phyloP scores from a whole-genome alignment of 768 basidiomycete genomes.

The Termitomyces sp. region DNA sequence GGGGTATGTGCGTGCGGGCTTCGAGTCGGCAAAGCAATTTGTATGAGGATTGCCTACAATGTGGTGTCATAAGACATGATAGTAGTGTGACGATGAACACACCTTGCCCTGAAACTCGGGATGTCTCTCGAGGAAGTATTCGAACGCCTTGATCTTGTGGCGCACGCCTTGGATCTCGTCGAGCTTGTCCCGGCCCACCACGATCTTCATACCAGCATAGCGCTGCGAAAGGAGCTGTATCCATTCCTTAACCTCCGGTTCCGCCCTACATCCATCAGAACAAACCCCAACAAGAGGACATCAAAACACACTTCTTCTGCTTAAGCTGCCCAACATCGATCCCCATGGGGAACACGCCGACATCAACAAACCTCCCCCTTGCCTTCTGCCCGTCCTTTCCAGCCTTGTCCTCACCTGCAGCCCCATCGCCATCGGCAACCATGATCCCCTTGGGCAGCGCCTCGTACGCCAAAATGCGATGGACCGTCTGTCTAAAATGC shows the following conservation, averaged over 20 bases:
- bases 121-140: slow-evolving; percentile 70
- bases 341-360: slow-evolving; percentile 87
- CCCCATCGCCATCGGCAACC: slow-evolving; percentile 32
- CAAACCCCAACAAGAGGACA: not conserved
- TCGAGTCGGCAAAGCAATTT: slow-evolving; percentile 81
- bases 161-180: slow-evolving; percentile 84
- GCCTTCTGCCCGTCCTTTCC: slow-evolving; percentile 18
- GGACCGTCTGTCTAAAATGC: slow-evolving; percentile 83
- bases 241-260: slow-evolving; percentile 81
- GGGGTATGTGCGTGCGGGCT: slow-evolving; percentile 63
- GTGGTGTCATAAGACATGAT: not conserved
- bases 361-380: slow-evolving; percentile 68
- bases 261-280: slow-evolving; percentile 35
- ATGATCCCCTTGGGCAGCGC: slow-evolving; percentile 82
- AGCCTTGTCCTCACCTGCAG: slow-evolving; percentile 11
- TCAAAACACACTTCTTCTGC: slow-evolving; percentile 47
- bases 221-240: slow-evolving; percentile 72
- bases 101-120: slow-evolving; percentile 80
- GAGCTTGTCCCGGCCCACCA: slow-evolving; percentile 85
- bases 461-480: slow-evolving; percentile 73
- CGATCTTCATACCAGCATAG: slow-evolving; percentile 80
- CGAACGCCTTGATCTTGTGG: slow-evolving; percentile 81
- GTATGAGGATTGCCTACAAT: slow-evolving; percentile 68
- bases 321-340: slow-evolving; percentile 71
- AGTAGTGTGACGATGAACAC: not conserved